phyloP scores from a whole-genome alignment of 805 yeast genomes.

The Kluyveromyces starmeri region DNA sequence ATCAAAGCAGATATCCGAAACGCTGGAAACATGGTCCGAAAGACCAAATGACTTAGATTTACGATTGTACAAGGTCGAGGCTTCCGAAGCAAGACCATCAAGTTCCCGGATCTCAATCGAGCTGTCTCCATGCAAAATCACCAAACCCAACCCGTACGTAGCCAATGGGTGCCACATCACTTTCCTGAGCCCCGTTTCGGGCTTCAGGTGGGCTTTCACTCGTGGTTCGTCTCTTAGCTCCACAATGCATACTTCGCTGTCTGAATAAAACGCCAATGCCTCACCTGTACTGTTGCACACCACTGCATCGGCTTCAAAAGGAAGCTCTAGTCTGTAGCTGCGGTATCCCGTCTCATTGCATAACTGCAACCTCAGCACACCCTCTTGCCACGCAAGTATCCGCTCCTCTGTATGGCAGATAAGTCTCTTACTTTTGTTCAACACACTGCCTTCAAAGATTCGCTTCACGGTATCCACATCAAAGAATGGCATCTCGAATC shows the following conservation, averaged over 20 bases:
- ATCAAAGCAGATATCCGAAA: constrained; percentile 19
- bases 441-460: background rate
- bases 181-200: constrained; percentile 27
- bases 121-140: constrained; percentile 19
- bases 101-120: constrained; percentile 19
- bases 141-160: constrained; percentile 14
- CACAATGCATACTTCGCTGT: background rate
- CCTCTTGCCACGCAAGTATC: constrained; percentile 2
- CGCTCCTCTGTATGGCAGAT: background rate
- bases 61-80: constrained; percentile 5
- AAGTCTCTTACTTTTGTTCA: background rate
- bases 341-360: background rate
- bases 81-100: constrained; percentile 4
- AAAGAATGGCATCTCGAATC: background rate
- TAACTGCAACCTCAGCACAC: constrained; percentile 1
- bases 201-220: background rate
- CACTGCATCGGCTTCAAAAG: background rate
- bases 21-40: constrained; percentile 15
- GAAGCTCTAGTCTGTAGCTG: background rate
- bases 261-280: background rate
- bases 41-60: constrained; percentile 15
- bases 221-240: background rate
- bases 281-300: background rate
- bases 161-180: constrained; percentile 38
- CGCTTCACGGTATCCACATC: background rate